phyloP scores from a whole-genome alignment of 192 early-diverging fungal genomes.

The Funneliformis mosseae region DNA sequence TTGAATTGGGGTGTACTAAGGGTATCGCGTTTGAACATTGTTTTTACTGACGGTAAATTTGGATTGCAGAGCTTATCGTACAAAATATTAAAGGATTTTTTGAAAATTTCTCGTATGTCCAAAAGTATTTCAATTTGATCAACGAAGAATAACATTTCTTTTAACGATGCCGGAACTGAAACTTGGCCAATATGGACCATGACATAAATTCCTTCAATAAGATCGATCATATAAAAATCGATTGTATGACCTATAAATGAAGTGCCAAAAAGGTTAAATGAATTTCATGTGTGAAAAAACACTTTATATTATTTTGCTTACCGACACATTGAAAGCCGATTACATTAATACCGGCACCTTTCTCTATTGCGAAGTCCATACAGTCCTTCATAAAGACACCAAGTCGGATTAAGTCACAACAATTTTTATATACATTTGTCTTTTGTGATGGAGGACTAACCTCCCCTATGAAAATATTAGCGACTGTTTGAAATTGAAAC shows the following conservation, averaged over 20 bases:
- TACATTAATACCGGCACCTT: conserved; percentile 27
- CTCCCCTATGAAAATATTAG: conserved; percentile 4
- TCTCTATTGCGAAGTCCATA: conserved; percentile 2
- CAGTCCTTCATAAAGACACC: conserved; percentile 22
- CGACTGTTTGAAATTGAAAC: conserved; percentile 26
- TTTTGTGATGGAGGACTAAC: conserved; percentile 24
- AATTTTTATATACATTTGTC: conserved; percentile 32
- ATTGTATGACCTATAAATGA: conserved; percentile 6
- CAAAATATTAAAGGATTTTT: conserved; percentile 1
- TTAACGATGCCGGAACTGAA: conserved; percentile 13
- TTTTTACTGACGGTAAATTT: background rate
- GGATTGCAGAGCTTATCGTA: background rate
- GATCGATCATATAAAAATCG: conserved; percentile 10
- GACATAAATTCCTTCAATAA: conserved; percentile 6
- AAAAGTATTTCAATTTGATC: background rate
- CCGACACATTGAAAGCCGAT: conserved; percentile 25
- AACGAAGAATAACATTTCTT: conserved; percentile 11
- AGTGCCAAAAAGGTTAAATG: background rate
- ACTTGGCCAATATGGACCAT: conserved; percentile 23
- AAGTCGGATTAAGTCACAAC: conserved; percentile 14
- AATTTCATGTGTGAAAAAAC: background rate
- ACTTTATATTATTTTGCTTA: conserved; percentile 18
- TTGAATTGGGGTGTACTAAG: conserved; percentile 16
- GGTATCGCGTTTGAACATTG: conserved; percentile 22
- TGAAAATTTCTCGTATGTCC: conserved; percentile 5